phyloP scores from a whole-genome alignment of 2,329 filamentous ascomycete genomes.

The Pseudogymnoascus sp. region DNA sequence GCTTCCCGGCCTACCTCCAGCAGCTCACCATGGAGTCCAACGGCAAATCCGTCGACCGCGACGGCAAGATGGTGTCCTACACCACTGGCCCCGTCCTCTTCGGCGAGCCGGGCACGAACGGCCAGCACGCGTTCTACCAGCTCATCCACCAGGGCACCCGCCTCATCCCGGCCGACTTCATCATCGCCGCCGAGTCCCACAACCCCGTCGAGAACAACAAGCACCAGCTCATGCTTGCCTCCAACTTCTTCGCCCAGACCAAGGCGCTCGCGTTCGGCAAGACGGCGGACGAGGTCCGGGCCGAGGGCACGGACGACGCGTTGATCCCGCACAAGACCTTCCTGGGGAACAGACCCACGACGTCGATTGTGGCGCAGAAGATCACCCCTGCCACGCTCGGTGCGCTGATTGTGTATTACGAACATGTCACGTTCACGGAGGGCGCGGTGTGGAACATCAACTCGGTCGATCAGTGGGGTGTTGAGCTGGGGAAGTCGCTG shows the following conservation, averaged over 20 bases:
- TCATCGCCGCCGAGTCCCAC: conserved; percentile 91
- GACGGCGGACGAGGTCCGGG: no score
- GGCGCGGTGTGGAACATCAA: conserved; percentile 99
- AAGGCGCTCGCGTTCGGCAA: conserved; percentile 90
- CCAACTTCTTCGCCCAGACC: conserved; percentile 85
- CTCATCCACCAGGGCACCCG: conserved; percentile 98
- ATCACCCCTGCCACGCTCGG: conserved; percentile 93
- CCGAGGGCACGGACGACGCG: conserved; percentile 64
- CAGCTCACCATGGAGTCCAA: conserved; percentile 99
- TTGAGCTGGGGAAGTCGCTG: conserved; percentile 92
- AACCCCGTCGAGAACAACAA: conserved; percentile 89
- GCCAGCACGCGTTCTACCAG: conserved; percentile 99
- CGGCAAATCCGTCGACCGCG: conserved; percentile 91
- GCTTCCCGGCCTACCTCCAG: conserved; percentile 97
- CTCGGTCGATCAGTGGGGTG: conserved; percentile 99
- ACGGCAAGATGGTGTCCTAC: conserved; percentile 88
- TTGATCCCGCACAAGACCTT: conserved; percentile 99
- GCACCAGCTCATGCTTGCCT: conserved; percentile 93
- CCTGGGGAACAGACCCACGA: conserved; percentile 94
- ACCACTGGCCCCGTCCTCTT: conserved; percentile 94
- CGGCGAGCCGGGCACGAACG: conserved; percentile 97
- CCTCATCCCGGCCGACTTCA: conserved; percentile 97
- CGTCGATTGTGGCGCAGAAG: conserved; percentile 81
- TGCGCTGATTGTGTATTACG: conserved; percentile 96
- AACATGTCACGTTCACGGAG: conserved; percentile 97